These are phyloP conservation scores for Epichloe sibirici DNA, from an alignment of 2,329 filamentous ascomycete genomes.

Conservation along the genomic window DNA sequence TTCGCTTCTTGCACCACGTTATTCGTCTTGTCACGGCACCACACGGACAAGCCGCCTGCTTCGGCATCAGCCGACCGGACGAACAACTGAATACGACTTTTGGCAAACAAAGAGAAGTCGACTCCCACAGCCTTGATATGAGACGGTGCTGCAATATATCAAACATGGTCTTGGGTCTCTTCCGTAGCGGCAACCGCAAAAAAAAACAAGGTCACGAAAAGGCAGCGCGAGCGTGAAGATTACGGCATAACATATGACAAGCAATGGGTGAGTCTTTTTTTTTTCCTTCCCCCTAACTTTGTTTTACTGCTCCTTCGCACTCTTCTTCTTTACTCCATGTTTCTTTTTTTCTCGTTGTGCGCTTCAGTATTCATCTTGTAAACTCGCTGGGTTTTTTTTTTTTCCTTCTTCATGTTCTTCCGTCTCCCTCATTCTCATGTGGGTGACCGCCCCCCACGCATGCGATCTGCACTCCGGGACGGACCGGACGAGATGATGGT, in stretches of 20 bases:
- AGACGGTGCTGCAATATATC: too few relatives aligned
- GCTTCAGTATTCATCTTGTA: neutral
- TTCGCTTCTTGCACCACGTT: too few relatives aligned
- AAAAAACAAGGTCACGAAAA: constrained; percentile 5
- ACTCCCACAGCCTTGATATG: neutral
- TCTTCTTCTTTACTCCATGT: neutral
- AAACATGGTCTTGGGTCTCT: neutral
- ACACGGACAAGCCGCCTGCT: neutral
- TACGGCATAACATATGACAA: constrained; percentile 26
- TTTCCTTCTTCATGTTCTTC: neutral
- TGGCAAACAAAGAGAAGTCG: too few relatives aligned
- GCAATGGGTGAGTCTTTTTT: constrained; percentile 31
- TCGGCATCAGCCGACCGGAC: neutral
- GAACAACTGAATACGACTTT: too few relatives aligned
- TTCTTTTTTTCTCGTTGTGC: neutral
- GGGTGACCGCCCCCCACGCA: neutral
- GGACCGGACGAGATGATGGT: too few relatives aligned
- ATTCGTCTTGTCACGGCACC: too few relatives aligned
- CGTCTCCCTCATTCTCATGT: neutral
- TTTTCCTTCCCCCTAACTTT: constrained; percentile 4
- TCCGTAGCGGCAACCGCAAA: neutral
- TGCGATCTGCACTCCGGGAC: neutral
- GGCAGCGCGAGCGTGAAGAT: constrained; percentile 6
- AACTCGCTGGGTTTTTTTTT: neutral
- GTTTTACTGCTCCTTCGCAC: neutral